These are phyloP conservation scores for Scenedesmus sp. DNA, from an alignment of 163 green algal species.

Conservation along the genomic window DNA sequence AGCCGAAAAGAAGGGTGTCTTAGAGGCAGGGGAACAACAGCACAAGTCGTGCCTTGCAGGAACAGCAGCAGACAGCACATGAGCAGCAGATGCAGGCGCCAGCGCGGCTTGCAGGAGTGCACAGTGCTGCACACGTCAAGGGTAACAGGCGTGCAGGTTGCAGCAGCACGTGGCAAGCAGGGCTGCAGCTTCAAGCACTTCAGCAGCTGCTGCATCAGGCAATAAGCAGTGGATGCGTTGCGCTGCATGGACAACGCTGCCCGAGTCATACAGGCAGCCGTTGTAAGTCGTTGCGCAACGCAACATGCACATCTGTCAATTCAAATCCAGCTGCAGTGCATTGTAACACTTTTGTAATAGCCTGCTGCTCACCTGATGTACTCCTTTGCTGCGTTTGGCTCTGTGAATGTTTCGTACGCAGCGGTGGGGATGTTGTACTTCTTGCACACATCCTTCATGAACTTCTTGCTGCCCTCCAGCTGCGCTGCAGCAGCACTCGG, in stretches of 20 bases:
- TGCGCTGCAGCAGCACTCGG: slow-evolving; percentile 86
- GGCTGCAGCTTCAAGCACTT: neutral
- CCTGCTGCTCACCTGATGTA: slow-evolving; percentile 73
- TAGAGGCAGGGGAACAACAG: neutral
- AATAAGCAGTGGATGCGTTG: too few relatives aligned
- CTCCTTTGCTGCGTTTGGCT: slow-evolving; percentile 67
- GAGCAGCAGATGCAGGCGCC: neutral
- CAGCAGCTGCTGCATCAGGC: neutral
- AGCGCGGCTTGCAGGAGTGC: neutral
- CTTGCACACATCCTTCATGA: slow-evolving; percentile 96
- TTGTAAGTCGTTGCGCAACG: too few relatives aligned
- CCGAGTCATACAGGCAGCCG: neutral
- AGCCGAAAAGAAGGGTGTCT: neutral
- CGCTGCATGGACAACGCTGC: too few relatives aligned
- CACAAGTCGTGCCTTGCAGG: neutral
- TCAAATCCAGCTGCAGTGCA: neutral
- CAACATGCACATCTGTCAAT: neutral
- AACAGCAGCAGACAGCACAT: neutral
- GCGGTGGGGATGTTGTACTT: slow-evolving; percentile 97
- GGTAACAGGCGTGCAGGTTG: too few relatives aligned
- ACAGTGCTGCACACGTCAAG: neutral
- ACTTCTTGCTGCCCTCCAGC: slow-evolving; percentile 97
- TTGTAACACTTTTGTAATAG: neutral
- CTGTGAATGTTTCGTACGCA: slow-evolving; percentile 88
- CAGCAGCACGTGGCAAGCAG: neutral